phyloP scores from a whole-genome alignment of 106 monocot species.

The Chionographis japonica region DNA sequence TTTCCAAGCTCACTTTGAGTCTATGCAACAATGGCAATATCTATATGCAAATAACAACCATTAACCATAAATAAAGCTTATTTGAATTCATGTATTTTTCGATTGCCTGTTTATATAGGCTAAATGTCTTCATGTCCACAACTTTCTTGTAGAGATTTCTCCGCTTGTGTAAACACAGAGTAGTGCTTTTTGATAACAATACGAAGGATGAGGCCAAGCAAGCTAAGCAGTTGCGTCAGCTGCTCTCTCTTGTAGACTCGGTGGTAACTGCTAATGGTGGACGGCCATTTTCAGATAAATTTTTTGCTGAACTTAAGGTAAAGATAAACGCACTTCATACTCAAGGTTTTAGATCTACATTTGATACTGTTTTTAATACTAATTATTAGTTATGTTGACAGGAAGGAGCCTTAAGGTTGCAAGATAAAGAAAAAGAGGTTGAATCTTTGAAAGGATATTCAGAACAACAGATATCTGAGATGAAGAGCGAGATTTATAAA shows the following conservation, averaged over 20 bases:
- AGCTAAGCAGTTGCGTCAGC: slow-evolving; percentile 36
- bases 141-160: slow-evolving; percentile 47
- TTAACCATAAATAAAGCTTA: too few species aligned
- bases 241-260: slow-evolving; percentile 55
- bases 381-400: slow-evolving; percentile 9
- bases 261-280: slow-evolving; percentile 46
- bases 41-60: too few species aligned
- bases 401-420: slow-evolving; percentile 41
- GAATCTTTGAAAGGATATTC: slow-evolving; percentile 45
- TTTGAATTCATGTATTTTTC: too few species aligned
- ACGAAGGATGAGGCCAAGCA: slow-evolving; percentile 37
- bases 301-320: slow-evolving; percentile 65
- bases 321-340: neutral
- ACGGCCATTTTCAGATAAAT: slow-evolving; percentile 65
- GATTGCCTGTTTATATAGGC: too few species aligned
- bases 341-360: neutral
- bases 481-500: slow-evolving; percentile 48
- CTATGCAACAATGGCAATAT: too few species aligned
- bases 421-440: slow-evolving; percentile 39
- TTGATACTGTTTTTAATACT: neutral
- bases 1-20: too few species aligned
- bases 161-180: slow-evolving; percentile 56
- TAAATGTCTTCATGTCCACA: too few species aligned
- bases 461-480: slow-evolving; percentile 36
- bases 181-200: slow-evolving; percentile 80